Base-by-base conservation (phyloP, 139 green algal species). In the Nannochloris sp. region DNA sequence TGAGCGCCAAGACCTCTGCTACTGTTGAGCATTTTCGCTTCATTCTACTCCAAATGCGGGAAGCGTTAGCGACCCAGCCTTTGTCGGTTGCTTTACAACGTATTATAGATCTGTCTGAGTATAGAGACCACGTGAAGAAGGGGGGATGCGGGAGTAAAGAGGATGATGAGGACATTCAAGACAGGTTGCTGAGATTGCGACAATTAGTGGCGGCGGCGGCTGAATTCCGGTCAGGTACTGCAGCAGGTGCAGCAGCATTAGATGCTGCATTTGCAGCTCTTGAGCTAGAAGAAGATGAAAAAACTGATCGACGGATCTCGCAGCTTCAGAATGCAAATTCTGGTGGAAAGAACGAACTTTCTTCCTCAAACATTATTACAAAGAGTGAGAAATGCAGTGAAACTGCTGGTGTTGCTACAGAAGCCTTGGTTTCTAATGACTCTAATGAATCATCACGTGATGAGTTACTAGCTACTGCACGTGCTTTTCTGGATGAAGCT, bases 401-500 rank as follows among this genome's bases (percentile, higher is more conserved):
- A 9, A 45, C 9, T 12, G 2, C 15, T 36, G 48, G 31, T 57
- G 48, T 15, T n/a, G 13, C 23, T 57, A 30, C n/a, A 33, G n/a
- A n/a, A n/a, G n/a, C n/a, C n/a, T n/a, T n/a, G n/a, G n/a, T n/a
- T n/a, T n/a, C n/a, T n/a, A n/a, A n/a, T n/a, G n/a, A n/a, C n/a
- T n/a, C n/a, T n/a, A n/a, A n/a, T n/a, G n/a, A n/a, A n/a, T n/a
- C n/a, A n/a, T n/a, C n/a, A n/a, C n/a, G n/a, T n/a, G n/a, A n/a
- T n/a, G n/a, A n/a, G n/a, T n/a, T n/a, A n/a, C n/a, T 37, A 29
- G 6, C 10, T 14, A 4, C 34, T 72, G 59, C 60, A 19, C 31
- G 48, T 23, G 60, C 54, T 19, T 87, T 88, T 54, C 13, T 85
- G 30, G 64, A 83, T 38, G 68, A 77, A 38, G 62, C 65, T 12